Evolutionary conservation across 2,329 filamentous ascomycete genomes (phyloP).

Genomic region (Tympanopsis confertula): DNA sequence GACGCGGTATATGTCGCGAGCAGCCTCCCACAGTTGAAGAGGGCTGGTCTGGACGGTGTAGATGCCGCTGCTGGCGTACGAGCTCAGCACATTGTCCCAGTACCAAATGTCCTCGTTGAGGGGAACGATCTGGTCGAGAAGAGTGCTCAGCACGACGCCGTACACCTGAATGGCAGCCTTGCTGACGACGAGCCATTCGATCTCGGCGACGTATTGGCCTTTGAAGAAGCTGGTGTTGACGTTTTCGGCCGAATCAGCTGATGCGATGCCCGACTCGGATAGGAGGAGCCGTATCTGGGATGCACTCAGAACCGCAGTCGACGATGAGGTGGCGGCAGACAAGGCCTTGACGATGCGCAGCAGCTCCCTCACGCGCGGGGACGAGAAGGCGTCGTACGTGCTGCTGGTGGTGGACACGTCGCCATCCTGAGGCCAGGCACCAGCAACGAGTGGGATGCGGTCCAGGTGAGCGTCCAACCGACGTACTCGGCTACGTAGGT

Average conservation of each 20-base stretch:
- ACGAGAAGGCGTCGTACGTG: slow-evolving; percentile 18
- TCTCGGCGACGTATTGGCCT: slow-evolving; percentile 56
- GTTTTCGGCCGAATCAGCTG: slow-evolving; percentile 17
- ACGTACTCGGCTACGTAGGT: slow-evolving; percentile 40
- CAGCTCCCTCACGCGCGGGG: slow-evolving; percentile 46
- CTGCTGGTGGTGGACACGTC: slow-evolving; percentile 12
- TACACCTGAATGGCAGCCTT: slow-evolving; percentile 91
- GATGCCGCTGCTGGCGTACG: slow-evolving; percentile 65
- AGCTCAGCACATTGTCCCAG: slow-evolving; percentile 81
- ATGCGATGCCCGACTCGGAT: slow-evolving; percentile 45
- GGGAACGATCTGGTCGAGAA: slow-evolving; percentile 73
- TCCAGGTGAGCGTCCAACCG: slow-evolving; percentile 55
- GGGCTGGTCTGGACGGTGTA: slow-evolving; percentile 84
- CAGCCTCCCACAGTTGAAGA: slow-evolving; percentile 60
- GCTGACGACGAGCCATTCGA: slow-evolving; percentile 82
- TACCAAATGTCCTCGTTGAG: slow-evolving; percentile 85
- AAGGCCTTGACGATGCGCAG: slow-evolving; percentile 59
- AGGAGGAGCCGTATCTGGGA: slow-evolving; percentile 51
- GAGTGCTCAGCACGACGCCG: slow-evolving; percentile 63
- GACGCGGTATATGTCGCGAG: slow-evolving; percentile 58
- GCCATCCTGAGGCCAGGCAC: slow-evolving; percentile 19
- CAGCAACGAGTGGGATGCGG: slow-evolving; percentile 37
- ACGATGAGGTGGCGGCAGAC: slow-evolving; percentile 53
- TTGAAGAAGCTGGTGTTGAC: slow-evolving; percentile 16
- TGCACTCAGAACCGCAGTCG: slow-evolving; percentile 47